Evolutionary conservation across 1,284 basidiomycete genomes (phyloP).

Genomic region (Leccinum laetum): DNA sequence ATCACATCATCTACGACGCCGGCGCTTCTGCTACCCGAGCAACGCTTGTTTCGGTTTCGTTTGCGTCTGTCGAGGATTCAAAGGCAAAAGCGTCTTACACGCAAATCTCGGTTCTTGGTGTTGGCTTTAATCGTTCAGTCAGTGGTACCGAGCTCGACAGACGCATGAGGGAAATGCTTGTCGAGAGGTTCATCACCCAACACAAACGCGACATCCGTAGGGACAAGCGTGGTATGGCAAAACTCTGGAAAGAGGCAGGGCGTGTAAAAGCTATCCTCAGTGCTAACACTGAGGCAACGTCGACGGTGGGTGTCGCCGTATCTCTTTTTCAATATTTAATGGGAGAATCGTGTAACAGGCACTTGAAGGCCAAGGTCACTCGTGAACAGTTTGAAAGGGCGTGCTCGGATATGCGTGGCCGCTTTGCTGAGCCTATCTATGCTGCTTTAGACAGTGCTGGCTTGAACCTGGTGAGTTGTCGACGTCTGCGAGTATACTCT

Average conservation of each 20-base stretch:
- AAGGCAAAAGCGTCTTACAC: slow-evolving; percentile 60
- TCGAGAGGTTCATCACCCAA: slow-evolving; percentile 74
- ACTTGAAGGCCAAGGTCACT: slow-evolving; percentile 81
- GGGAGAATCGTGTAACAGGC: slow-evolving; percentile 45
- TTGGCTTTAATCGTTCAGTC: slow-evolving; percentile 78
- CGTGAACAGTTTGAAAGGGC: slow-evolving; percentile 78
- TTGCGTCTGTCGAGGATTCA: slow-evolving; percentile 55
- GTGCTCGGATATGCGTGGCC: slow-evolving; percentile 60
- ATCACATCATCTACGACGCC: slow-evolving; percentile 94
- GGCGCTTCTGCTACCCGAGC: slow-evolving; percentile 89
- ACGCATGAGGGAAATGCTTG: slow-evolving; percentile 80
- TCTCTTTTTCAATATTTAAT: not conserved
- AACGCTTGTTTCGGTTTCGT: slow-evolving; percentile 69
- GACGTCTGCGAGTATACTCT: not conserved
- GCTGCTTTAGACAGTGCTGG: slow-evolving; percentile 76
- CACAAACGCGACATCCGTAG: slow-evolving; percentile 62
- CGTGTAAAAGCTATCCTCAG: slow-evolving; percentile 93
- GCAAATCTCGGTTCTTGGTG: slow-evolving; percentile 74
- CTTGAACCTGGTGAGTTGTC: slow-evolving; percentile 54
- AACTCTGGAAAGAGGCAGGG: slow-evolving; percentile 91
- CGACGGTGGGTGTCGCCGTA: slow-evolving; percentile 53
- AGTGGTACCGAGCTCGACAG: slow-evolving; percentile 88
- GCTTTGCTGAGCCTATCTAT: slow-evolving; percentile 74
- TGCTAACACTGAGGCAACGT: slow-evolving; percentile 83
- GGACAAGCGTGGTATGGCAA: slow-evolving; percentile 89